Evolutionary conservation across 106 monocot species (phyloP).

Genomic region (Vanilla planifolia): DNA sequence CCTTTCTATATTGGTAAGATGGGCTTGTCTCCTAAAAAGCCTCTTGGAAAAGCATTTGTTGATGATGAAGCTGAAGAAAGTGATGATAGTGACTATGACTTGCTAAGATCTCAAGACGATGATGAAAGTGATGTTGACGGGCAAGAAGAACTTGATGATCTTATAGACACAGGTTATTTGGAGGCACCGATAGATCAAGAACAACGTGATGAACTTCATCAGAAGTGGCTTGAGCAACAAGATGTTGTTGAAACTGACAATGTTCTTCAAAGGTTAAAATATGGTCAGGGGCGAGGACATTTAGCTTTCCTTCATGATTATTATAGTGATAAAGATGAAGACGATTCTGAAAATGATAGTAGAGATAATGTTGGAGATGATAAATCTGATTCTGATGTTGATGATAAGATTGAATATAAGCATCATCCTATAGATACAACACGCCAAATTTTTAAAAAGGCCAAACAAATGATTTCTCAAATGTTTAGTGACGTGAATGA

Average conservation of each 20-base stretch:
- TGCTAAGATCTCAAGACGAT: constrained; percentile 62
- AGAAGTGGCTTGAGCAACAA: constrained; percentile 89
- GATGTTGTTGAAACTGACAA: constrained; percentile 80
- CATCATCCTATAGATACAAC: constrained; percentile 17
- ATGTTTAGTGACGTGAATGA: constrained; percentile 80
- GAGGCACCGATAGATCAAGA: constrained; percentile 68
- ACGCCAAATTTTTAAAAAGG: constrained; percentile 31
- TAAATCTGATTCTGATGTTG: constrained; percentile 20
- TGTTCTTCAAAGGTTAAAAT: constrained; percentile 60
- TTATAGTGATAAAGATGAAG: constrained; percentile 35
- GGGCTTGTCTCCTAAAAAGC: constrained; percentile 28
- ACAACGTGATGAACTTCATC: constrained; percentile 80
- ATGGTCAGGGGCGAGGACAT: constrained; percentile 21
- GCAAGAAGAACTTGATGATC: constrained; percentile 52
- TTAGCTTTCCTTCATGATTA: constrained; percentile 16
- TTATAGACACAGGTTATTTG: constrained; percentile 71
- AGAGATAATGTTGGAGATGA: constrained; percentile 25
- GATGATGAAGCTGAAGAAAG: constrained; percentile 99
- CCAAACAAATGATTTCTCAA: constrained; percentile 65
- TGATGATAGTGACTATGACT: constrained; percentile 78
- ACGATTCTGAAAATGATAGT: constrained; percentile 25
- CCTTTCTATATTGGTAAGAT: constrained; percentile 11
- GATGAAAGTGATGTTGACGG: constrained; percentile 61
- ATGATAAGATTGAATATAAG: constrained; percentile 20
- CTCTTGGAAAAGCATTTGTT: constrained; percentile 59